Percentiles rank a stretch among this genome's conserved stretches.
phyloP scores from a whole-genome alignment of 2,329 filamentous ascomycete species.

The Fusarium anthophilum region DNA sequence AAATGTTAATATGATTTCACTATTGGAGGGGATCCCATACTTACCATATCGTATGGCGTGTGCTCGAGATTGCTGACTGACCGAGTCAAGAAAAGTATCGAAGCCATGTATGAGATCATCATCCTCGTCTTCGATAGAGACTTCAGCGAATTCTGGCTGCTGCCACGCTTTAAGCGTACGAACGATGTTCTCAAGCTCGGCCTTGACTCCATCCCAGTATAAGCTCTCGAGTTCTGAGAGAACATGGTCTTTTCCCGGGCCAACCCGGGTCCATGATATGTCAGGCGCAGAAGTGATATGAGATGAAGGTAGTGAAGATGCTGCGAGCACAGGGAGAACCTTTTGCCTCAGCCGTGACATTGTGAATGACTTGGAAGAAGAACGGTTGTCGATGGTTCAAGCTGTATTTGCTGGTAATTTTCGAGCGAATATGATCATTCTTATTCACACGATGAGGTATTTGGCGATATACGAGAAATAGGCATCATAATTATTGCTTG shows the following conservation, averaged over 20 bases:
- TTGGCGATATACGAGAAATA: not conserved
- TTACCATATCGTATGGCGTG: conserved; percentile 34
- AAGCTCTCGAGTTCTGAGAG: conserved; percentile 26
- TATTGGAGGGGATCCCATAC: not conserved
- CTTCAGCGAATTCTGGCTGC: conserved; percentile 19
- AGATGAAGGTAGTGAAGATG: conserved; percentile 2
- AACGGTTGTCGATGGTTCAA: not conserved
- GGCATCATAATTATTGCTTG: not conserved
- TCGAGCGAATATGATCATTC: not conserved
- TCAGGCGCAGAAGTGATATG: conserved; percentile 27
- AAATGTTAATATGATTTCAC: not conserved
- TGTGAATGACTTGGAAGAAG: not conserved
- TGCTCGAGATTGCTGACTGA: conserved; percentile 34
- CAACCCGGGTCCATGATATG: conserved; percentile 21
- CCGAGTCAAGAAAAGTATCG: conserved; percentile 36
- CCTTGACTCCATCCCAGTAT: conserved; percentile 37
- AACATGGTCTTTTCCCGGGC: conserved; percentile 24
- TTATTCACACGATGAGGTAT: not conserved
- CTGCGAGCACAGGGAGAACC: conserved; percentile 21
- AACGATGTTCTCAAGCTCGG: conserved; percentile 38
- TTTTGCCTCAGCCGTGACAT: conserved; percentile 30
- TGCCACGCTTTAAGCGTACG: conserved; percentile 35
- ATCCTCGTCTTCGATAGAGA: conserved; percentile 24
- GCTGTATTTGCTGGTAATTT: not conserved
- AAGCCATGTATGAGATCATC: conserved; percentile 32